These are phyloP conservation scores for Claviceps monticola DNA, from an alignment of 2,329 filamentous ascomycete species.

Conservation along the genomic window DNA sequence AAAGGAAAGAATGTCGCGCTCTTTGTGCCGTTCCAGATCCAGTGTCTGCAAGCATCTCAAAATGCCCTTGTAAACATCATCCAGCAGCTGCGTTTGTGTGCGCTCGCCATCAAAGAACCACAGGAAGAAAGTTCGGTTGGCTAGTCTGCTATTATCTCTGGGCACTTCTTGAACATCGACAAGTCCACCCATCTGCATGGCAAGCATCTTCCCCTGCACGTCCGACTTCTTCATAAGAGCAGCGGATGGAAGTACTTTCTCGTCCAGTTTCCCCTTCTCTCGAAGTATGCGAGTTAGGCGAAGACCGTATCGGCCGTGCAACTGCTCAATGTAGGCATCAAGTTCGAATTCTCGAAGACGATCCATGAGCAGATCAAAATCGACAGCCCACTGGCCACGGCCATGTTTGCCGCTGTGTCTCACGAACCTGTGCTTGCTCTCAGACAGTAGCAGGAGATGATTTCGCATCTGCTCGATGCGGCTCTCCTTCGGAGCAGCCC, in stretches of 20 bases:
- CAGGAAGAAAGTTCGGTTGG: constrained; percentile 74
- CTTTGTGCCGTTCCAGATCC: constrained; percentile 57
- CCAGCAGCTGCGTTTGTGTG: constrained; percentile 54
- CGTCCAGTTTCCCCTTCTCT: constrained; percentile 84
- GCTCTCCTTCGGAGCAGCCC: constrained; percentile 24
- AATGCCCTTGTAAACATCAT: constrained; percentile 84
- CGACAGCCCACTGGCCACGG: constrained; percentile 66
- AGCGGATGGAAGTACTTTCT: constrained; percentile 70
- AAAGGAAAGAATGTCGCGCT: constrained; percentile 62
- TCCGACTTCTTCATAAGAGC: constrained; percentile 77
- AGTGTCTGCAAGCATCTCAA: constrained; percentile 70
- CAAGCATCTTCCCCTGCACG: constrained; percentile 69
- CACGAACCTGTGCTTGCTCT: constrained; percentile 55
- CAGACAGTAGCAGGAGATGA: constrained; percentile 58
- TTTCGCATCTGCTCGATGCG: constrained; percentile 50
- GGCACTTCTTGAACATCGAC: constrained; percentile 92
- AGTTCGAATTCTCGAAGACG: constrained; percentile 64
- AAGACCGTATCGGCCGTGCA: constrained; percentile 62
- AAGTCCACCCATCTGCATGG: constrained; percentile 74
- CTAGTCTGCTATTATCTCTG: constrained; percentile 67
- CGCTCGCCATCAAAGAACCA: constrained; percentile 80
- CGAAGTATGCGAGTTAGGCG: constrained; percentile 76
- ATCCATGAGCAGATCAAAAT: constrained; percentile 61
- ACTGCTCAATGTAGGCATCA: constrained; percentile 65
- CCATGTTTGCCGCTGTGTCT: constrained; percentile 49